phyloP scores from a whole-genome alignment of 768 basidiomycete species.

The Russula lepida region DNA sequence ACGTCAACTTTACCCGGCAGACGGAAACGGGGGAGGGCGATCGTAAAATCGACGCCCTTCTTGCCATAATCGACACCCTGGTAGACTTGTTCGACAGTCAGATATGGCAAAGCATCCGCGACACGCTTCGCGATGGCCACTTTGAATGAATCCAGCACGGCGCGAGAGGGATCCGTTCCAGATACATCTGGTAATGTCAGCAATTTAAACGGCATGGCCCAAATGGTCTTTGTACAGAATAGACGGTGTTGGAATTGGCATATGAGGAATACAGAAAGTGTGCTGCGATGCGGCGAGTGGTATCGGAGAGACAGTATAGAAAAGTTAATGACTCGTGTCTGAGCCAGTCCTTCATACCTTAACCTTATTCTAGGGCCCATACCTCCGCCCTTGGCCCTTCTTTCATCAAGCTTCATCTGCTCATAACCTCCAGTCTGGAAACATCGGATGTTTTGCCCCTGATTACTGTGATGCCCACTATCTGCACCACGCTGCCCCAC shows the following conservation, averaged over 20 bases:
- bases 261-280: neutral
- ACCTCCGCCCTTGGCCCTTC: too few relatives aligned
- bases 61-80: slow-evolving; percentile 83
- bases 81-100: slow-evolving; percentile 74
- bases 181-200: slow-evolving; percentile 36
- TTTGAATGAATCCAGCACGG: slow-evolving; percentile 68
- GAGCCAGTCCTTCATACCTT: neutral
- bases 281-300: slow-evolving; percentile 14
- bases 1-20: slow-evolving; percentile 77
- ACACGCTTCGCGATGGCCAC: slow-evolving; percentile 71
- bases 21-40: slow-evolving; percentile 87
- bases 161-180: slow-evolving; percentile 53
- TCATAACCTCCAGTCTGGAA: too few relatives aligned
- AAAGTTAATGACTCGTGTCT: neutral
- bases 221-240: neutral
- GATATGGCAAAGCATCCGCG: slow-evolving; percentile 51
- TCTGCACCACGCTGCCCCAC: too few relatives aligned
- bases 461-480: too few relatives aligned
- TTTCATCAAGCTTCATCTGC: too few relatives aligned
- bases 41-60: slow-evolving; percentile 88
- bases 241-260: neutral
- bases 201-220: slow-evolving; percentile 12
- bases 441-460: too few relatives aligned
- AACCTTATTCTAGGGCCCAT: slow-evolving; percentile 6
- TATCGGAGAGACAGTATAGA: neutral